These are phyloP conservation scores for Chimonanthus praecox DNA, from an alignment of 164 flowering plant species.

Conservation along the genomic window DNA sequence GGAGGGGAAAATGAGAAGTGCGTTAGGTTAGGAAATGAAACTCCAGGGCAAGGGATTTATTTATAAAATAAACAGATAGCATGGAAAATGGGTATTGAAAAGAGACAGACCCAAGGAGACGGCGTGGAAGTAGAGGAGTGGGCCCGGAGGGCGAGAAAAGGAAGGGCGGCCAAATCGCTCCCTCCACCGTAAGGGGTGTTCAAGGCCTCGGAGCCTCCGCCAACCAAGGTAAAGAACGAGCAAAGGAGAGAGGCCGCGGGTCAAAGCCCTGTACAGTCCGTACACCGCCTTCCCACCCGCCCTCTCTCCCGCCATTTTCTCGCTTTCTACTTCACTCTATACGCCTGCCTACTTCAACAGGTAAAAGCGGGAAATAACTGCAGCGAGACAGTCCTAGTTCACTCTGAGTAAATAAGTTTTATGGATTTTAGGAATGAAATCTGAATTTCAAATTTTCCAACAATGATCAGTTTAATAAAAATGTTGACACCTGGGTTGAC, in stretches of 20 bases:
- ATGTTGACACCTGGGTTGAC: too few species aligned
- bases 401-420: too few species aligned
- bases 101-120: slow-evolving; percentile 85
- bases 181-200: slow-evolving; percentile 66
- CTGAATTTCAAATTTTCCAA: too few species aligned
- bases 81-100: background rate
- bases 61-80: background rate
- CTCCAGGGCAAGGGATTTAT: background rate
- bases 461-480: too few species aligned
- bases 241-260: slow-evolving; percentile 56
- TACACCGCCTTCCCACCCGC: slow-evolving; percentile 28
- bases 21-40: background rate
- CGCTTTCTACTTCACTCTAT: background rate
- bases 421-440: too few species aligned
- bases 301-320: slow-evolving; percentile 19
- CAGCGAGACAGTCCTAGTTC: too few species aligned
- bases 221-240: slow-evolving; percentile 59
- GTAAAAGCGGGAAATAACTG: too few species aligned
- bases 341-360: background rate
- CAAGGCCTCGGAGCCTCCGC: slow-evolving; percentile 63
- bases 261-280: slow-evolving; percentile 61
- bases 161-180: slow-evolving; percentile 87
- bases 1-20: background rate
- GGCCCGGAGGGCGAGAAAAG: slow-evolving; percentile 65
- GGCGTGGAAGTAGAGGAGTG: slow-evolving; percentile 92